Conservation (phyloP, 495 filamentous ascomycete species). For the Tuber umbilicatum region DNA sequence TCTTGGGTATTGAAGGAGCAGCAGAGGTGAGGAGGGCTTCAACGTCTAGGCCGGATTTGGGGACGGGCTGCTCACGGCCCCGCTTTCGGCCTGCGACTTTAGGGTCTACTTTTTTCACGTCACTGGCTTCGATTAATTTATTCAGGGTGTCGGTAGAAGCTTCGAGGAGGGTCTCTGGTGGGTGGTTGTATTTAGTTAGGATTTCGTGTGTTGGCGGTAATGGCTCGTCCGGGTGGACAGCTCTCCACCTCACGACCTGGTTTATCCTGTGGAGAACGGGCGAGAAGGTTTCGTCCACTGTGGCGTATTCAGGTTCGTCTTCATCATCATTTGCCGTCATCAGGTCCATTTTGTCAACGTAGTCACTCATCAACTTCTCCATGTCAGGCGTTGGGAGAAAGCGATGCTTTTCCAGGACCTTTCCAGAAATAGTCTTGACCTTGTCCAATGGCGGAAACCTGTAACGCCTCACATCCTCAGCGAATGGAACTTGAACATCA, state of each 20-base stretch:
- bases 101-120: constrained; percentile 87
- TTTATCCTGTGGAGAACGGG: constrained; percentile 86
- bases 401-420: constrained; percentile 71
- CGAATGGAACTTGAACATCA: constrained; percentile 60
- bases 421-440: constrained; percentile 85
- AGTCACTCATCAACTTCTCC: constrained; percentile 73
- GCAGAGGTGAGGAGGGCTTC: constrained; percentile 32
- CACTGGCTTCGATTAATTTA: constrained; percentile 59
- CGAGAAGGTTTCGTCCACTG: constrained; percentile 79
- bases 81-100: constrained; percentile 71
- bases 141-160: constrained; percentile 53
- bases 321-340: constrained; percentile 50
- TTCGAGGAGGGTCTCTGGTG: constrained; percentile 59
- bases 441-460: constrained; percentile 84
- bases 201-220: constrained; percentile 61
- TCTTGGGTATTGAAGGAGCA: constrained; percentile 43
- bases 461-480: constrained; percentile 83
- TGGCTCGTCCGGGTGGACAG: constrained; percentile 63
- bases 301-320: constrained; percentile 67
- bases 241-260: constrained; percentile 74
- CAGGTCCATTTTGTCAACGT: constrained; percentile 91
- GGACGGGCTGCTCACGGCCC: constrained; percentile 64
- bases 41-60: constrained; percentile 80
- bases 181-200: constrained; percentile 66
- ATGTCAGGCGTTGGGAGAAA: constrained; percentile 74